Evolutionary conservation across 2,329 filamentous ascomycete species (phyloP), one percentile per base, ranked within the genome.

Genomic region (Fusarium lyarnte): DNA sequence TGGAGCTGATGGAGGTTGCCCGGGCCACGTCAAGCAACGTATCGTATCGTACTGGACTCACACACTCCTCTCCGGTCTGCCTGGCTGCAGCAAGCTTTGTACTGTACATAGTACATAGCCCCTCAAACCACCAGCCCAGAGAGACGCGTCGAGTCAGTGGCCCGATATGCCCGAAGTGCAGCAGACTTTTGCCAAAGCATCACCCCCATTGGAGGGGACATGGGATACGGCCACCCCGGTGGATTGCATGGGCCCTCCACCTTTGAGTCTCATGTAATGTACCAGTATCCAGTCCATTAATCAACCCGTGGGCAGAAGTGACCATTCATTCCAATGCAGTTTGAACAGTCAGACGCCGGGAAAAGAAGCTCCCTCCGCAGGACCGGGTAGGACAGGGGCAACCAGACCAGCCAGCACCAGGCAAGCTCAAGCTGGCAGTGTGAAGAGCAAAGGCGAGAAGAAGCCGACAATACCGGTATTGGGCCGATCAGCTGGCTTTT

Each of bases 181-280:
- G 74, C 76, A 78, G 72, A 74, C 68, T 78, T 75, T 76, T 76
- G 76, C 58, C 64, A 54, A 63, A 71, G 66, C 43, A 63, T 43
- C 61, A 71, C 65, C 72, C 74, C 76, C 73, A 78, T 78, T 78
- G 76, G 76, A 77, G 68, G 66, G 66, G 55, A 57, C 64, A 51
- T 66, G 72, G 76, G 74, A 60, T 67, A 58, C 63, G 65, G 73
- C 66, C 71, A 70, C 69, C 39, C 63, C 72, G 53, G 76, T 78
- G 76, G 76, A 66, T 74, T 76, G 72, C 72, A 74, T 69, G 69
- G 73, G 52, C 66, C 74, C 74, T 78, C 74, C 72, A 75, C 74
- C 68, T 64, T 27, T 27, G 31, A 74, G 68, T 74, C 72, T 74
- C 68, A 66, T 49, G 54, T 57, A 57, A 57, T 57, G 53, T 47